Evolutionary conservation across 106 monocot species (phyloP), one percentile per base, ranked within the genome.

Genomic region (Agapanthus africanus): DNA sequence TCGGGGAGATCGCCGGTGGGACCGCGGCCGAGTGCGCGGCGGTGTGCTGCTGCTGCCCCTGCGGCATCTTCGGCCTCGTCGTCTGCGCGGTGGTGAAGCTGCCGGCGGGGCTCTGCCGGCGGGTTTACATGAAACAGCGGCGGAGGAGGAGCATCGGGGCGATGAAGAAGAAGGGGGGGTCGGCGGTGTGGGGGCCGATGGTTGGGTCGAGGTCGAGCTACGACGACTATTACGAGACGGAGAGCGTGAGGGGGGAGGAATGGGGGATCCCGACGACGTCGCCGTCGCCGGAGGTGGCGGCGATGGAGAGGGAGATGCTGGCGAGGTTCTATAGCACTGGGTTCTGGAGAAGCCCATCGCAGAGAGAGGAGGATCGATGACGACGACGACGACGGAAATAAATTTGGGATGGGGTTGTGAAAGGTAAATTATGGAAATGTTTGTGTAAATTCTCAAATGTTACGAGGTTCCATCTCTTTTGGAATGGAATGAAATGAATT

Each of bases 301-400:
- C 79, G 65, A 77, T 84, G 78, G 83, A 87, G 74, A 51, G 69
- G 74, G 74, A 79, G 83, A 91, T 91, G 91, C 66, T 70, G 87
- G 54, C 57, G 18, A 21, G 60, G 69, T 87, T 91, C 72, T 62
- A 33, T 38, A 62, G 63, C 21, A 72, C 75, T 0, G 91, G 91
- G 5, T 91, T 91, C 57, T 86, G 91, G 81, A 79, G 91, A 39
- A 91, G 91, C 60, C 81, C 87, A 0, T 87, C 91, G 6, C 74
- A 74, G n/a, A 83, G 81, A 21, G 74, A 84, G n/a, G 68, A 77
- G 10, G 56, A 56, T 22, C 1, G 26, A 56, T n/a, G 7, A n/a
- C 26, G 56, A 56, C 25, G 4, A 56, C 9, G 56, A n/a, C n/a
- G n/a, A n/a, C n/a, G n/a, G n/a, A n/a, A n/a, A n/a, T n/a, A n/a